Percentiles rank a stretch among this genome's conserved stretches.
phyloP scores from a whole-genome alignment of 139 green algal species.

The Asterochloris sp. region DNA sequence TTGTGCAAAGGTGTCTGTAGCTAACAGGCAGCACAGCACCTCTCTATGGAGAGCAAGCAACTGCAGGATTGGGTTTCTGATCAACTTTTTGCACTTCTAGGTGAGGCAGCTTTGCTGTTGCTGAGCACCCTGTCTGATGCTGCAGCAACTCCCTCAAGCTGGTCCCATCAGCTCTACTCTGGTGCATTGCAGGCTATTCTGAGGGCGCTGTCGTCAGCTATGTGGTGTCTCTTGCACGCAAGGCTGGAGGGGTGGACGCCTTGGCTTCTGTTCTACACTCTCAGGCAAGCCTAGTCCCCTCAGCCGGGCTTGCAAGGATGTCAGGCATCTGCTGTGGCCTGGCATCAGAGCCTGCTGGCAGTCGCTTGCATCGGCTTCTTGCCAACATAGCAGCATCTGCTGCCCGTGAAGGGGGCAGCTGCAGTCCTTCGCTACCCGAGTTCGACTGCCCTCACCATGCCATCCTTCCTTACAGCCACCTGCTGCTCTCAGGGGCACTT shows the following conservation, averaged over 20 bases:
- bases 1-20: too few relatives aligned
- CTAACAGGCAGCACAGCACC: too few relatives aligned
- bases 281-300: slow-evolving; percentile 8
- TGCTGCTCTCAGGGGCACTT: too few relatives aligned
- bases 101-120: slow-evolving; percentile 23
- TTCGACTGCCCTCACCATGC: too few relatives aligned
- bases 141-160: neutral
- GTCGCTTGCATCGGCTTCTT: too few relatives aligned
- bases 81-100: slow-evolving; percentile 67
- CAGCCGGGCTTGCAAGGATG: neutral
- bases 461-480: too few relatives aligned
- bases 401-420: too few relatives aligned
- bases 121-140: too few relatives aligned
- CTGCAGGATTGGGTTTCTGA: slow-evolving; percentile 65
- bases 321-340: too few relatives aligned
- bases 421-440: too few relatives aligned
- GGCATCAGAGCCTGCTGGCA: neutral
- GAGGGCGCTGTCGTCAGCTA: slow-evolving; percentile 44
- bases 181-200: slow-evolving; percentile 33
- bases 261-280: slow-evolving; percentile 14
- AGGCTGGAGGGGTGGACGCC: neutral
- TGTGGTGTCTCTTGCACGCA: slow-evolving; percentile 29
- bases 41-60: too few relatives aligned
- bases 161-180: neutral
- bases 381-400: too few relatives aligned